Evolutionary conservation across 805 yeast species (phyloP).

Genomic region (Candida sithepensis): DNA sequence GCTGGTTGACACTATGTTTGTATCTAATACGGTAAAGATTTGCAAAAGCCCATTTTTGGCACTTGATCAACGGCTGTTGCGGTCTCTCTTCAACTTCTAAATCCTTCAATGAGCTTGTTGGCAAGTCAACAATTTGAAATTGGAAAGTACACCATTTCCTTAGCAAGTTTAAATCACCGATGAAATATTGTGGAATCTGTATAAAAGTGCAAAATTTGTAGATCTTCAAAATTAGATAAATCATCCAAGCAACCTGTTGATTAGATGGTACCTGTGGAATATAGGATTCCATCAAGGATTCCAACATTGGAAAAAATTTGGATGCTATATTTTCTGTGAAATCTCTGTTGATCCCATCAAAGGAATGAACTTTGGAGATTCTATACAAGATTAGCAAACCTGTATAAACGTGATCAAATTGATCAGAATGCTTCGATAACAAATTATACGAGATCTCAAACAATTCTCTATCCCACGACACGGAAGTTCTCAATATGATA

Average conservation of each 20-base stretch:
- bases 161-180: slow-evolving; percentile 44
- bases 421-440: slow-evolving; percentile 39
- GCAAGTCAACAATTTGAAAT: slow-evolving; percentile 53
- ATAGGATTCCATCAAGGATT: slow-evolving; percentile 52
- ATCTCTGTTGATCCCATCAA: slow-evolving; percentile 51
- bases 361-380: slow-evolving; percentile 66
- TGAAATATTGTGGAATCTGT: slow-evolving; percentile 63
- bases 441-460: slow-evolving; percentile 43
- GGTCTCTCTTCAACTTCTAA: slow-evolving; percentile 44
- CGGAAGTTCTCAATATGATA: slow-evolving; percentile 45
- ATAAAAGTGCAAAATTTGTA: slow-evolving; percentile 74
- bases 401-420: slow-evolving; percentile 45
- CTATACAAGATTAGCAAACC: slow-evolving; percentile 72
- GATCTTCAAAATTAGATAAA: slow-evolving; percentile 67
- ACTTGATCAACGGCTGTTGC: slow-evolving; percentile 54
- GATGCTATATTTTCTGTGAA: slow-evolving; percentile 51
- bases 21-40: slow-evolving; percentile 65
- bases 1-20: slow-evolving; percentile 43
- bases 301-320: slow-evolving; percentile 60
- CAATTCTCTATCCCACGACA: slow-evolving; percentile 49
- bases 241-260: slow-evolving; percentile 55
- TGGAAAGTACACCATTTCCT: slow-evolving; percentile 71
- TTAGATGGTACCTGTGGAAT: slow-evolving; percentile 23
- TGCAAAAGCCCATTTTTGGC: slow-evolving; percentile 83
- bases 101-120: slow-evolving; percentile 38